Percentiles rank a stretch among this genome's conserved stretches.
These are phyloP conservation scores for Wallemia ichthyophaga DNA, from an alignment of 1,284 basidiomycete species.

Conservation along the genomic window DNA sequence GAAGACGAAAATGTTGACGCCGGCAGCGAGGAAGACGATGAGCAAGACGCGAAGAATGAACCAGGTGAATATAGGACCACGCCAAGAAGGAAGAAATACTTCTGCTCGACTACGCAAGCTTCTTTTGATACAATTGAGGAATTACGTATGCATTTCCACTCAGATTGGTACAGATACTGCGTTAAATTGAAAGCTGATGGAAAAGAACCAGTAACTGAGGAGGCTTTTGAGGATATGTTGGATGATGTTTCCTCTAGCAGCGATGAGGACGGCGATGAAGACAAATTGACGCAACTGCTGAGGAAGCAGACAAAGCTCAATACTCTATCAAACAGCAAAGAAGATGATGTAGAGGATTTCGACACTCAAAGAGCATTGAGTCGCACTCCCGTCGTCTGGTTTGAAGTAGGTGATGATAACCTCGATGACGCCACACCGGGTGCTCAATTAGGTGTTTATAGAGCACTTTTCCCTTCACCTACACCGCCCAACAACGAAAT, in stretches of 20 bases:
- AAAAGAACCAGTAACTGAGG: slow-evolving; percentile 30
- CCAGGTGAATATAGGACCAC: neutral
- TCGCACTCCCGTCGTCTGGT: slow-evolving; percentile 58
- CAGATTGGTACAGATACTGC: slow-evolving; percentile 96
- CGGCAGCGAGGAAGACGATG: neutral
- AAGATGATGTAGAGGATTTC: slow-evolving; percentile 15
- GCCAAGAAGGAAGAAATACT: neutral
- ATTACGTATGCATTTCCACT: slow-evolving; percentile 62
- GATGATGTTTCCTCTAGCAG: slow-evolving; percentile 29
- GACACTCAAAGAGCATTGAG: slow-evolving; percentile 20
- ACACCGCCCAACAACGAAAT: slow-evolving; percentile 13
- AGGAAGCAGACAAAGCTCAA: slow-evolving; percentile 24
- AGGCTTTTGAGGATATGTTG: slow-evolving; percentile 40
- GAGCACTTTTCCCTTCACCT: slow-evolving; percentile 30
- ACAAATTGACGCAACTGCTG: slow-evolving; percentile 5
- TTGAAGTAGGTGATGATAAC: slow-evolving; percentile 33
- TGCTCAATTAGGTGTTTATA: slow-evolving; percentile 73
- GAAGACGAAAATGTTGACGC: neutral
- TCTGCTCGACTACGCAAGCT: slow-evolving; percentile 16
- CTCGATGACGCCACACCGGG: slow-evolving; percentile 16
- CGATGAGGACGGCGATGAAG: slow-evolving; percentile 6
- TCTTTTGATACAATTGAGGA: slow-evolving; percentile 44
- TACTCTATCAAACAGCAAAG: slow-evolving; percentile 30
- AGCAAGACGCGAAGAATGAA: neutral
- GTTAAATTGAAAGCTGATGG: slow-evolving; percentile 46